Percentiles rank a stretch among this genome's conserved stretches.
These are phyloP conservation scores for Tephrocybe rancida DNA, from an alignment of 768 basidiomycete species.

Conservation along the genomic window DNA sequence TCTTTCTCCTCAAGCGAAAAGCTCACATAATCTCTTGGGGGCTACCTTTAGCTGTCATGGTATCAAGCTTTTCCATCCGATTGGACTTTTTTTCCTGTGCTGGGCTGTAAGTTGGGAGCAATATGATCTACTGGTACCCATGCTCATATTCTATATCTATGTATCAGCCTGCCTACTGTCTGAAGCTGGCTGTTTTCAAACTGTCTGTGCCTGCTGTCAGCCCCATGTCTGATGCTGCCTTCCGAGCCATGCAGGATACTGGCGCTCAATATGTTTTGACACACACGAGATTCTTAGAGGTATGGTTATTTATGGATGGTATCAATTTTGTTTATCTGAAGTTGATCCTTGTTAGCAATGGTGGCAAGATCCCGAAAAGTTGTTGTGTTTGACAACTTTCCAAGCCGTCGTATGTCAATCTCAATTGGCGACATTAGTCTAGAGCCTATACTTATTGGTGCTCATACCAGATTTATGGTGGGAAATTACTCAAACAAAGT, in stretches of 20 bases:
- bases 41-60: conserved; percentile 5
- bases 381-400: not conserved
- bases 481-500: not conserved
- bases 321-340: no score
- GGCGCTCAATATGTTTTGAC: not conserved
- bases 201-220: not conserved
- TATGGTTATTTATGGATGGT: not conserved
- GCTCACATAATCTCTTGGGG: not conserved
- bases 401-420: not conserved
- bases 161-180: not conserved
- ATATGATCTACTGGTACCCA: no score
- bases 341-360: not conserved
- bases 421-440: no score
- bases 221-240: not conserved
- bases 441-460: not conserved
- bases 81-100: conserved; percentile 2
- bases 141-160: not conserved
- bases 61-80: conserved; percentile 3
- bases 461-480: not conserved
- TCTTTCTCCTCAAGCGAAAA: not conserved
- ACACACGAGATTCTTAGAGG: conserved; percentile 7
- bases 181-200: not conserved
- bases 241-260: not conserved
- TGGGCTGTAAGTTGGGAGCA: not conserved
- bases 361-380: not conserved